These are phyloP conservation scores for Colletotrichum higginsianum DNA, from an alignment of 2,329 filamentous ascomycete genomes.

Conservation along the genomic window DNA sequence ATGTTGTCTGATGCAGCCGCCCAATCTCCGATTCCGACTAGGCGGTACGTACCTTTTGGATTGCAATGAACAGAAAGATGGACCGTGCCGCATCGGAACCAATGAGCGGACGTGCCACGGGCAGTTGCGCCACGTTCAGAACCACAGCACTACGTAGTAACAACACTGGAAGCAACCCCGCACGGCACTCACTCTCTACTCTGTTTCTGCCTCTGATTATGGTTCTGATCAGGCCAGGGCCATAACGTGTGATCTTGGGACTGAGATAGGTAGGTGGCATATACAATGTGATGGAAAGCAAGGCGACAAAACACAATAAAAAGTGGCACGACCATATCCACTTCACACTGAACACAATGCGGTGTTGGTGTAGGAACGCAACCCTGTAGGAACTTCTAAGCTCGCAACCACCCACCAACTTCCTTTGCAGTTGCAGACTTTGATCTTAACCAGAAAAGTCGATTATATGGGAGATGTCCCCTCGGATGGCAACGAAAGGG, in stretches of 20 bases:
- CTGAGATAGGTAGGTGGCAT: no score
- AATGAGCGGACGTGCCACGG: not conserved
- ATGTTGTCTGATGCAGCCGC: conserved; percentile 16
- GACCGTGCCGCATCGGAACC: conserved; percentile 5
- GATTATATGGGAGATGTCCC: no score
- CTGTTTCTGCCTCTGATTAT: not conserved
- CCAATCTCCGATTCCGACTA: conserved; percentile 9
- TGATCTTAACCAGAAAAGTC: no score
- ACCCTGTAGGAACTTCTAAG: no score
- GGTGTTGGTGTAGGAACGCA: no score
- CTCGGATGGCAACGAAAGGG: not conserved
- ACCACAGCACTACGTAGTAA: conserved; percentile 12
- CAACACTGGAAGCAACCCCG: conserved; percentile 29
- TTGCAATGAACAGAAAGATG: not conserved
- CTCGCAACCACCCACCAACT: no score
- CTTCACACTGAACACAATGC: no score
- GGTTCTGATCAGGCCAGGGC: conserved; percentile 4
- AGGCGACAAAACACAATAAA: no score
- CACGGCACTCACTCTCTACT: conserved; percentile 11
- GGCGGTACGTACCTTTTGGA: conserved; percentile 18
- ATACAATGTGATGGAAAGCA: no score
- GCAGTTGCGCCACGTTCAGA: conserved; percentile 3
- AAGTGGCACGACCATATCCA: no score
- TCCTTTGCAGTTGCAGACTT: no score
- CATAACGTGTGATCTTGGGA: conserved; percentile 7